Percentiles rank a stretch among this genome's conserved stretches.
These are phyloP conservation scores for Aspergillus proliferans DNA, from an alignment of 2,329 filamentous ascomycete species.

Conservation along the genomic window DNA sequence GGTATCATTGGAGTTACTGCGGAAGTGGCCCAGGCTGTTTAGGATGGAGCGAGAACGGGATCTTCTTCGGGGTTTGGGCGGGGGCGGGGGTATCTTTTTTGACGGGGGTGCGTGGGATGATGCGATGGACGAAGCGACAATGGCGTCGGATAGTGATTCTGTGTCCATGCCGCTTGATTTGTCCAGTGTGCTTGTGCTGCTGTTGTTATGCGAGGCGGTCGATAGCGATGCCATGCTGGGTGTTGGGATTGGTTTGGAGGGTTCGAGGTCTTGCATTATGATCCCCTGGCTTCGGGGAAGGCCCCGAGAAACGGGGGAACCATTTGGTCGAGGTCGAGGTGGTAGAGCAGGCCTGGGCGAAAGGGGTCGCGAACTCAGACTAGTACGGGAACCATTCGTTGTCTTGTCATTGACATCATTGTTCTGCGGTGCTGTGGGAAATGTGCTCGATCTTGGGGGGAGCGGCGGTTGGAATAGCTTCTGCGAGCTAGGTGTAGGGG, in stretches of 20 bases:
- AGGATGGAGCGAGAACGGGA: conserved; percentile 32
- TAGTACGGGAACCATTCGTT: not conserved
- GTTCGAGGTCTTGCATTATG: conserved; percentile 5
- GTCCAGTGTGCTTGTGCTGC: conserved; percentile 20
- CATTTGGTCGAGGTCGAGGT: conserved; percentile 12
- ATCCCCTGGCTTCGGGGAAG: conserved; percentile 4
- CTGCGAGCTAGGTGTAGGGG: conserved; percentile 8
- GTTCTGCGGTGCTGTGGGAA: conserved; percentile 1
- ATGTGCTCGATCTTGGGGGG: conserved; percentile 1
- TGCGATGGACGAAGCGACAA: conserved; percentile 43
- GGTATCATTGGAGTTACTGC: not conserved
- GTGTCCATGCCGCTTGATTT: conserved; percentile 23
- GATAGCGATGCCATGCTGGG: conserved; percentile 22
- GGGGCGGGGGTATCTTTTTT: conserved; percentile 29
- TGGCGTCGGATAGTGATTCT: conserved; percentile 40
- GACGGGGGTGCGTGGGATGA: conserved; percentile 31
- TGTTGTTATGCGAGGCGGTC: conserved; percentile 17
- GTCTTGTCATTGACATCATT: not conserved
- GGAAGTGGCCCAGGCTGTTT: conserved; percentile 6
- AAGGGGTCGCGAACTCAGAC: not conserved
- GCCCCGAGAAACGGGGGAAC: conserved; percentile 1
- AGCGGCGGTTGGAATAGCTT: conserved; percentile 8
- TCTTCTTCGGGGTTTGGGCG: conserved; percentile 33
- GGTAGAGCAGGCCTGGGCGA: conserved; percentile 19
- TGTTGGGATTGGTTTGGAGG: conserved; percentile 14